Evolutionary conservation across 106 monocot genomes (phyloP), one percentile per base, ranked within the genome.

Genomic region (Phalaenopsis aphrodite): DNA sequence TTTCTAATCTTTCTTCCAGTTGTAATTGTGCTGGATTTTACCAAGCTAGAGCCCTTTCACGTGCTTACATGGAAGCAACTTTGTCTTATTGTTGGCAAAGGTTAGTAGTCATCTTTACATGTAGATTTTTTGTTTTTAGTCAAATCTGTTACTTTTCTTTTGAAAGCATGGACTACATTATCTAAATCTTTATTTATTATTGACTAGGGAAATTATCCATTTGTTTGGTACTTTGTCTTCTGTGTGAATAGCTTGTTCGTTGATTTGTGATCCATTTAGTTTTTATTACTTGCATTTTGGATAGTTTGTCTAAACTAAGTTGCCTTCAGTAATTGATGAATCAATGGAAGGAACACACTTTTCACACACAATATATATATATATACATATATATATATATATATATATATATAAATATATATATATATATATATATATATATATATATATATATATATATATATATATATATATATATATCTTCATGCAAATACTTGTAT

Each of bases 41-140:
- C 89, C 38, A 83, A 84, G 75, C 64, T 90, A 19, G 96, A 94
- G 87, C 81, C 91, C 46, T 87, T 97, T 79, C 87, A 92, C 39
- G 87, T 42, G 84, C 86, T 97, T 79, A 92, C 72, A 8, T 89
- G 87, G 92, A 78, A 94, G 67, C 87, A 94, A 84, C 74, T 97
- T 79, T 88, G 96, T 64, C 94, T 97, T 46, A 89, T 97, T 80
- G 78, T 92, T 61, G 92, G 94, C 67, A 97, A 97, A 97, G 96
- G 96, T 94, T 67, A 7, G 69, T 69, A 10, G 65, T 58, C 42
- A 39, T 38, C 38, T 3, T 3, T 37, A 71, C 4, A 52, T 52
- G 52, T 12, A 52, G 52, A 52, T 12, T 52, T 30, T 52, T 14
- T 11, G 71, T 71, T 71, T 30, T 24, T 71, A 36, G 24, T 71